Conservation (phyloP, 208 protist species). For the Acanthamoeba royreba region DNA sequence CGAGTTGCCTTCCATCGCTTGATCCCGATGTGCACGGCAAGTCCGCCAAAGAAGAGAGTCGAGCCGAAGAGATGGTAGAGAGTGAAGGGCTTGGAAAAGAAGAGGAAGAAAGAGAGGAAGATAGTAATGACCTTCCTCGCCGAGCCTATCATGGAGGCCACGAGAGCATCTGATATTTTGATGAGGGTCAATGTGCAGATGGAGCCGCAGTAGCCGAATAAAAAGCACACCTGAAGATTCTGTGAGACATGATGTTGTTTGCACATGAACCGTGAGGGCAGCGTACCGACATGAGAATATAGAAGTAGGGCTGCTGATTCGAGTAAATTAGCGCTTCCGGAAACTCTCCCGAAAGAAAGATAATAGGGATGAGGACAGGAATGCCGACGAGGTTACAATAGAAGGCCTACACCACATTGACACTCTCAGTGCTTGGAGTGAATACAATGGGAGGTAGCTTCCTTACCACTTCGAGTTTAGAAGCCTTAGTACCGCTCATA, state of each 20-base stretch:
- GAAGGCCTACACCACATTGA: not conserved
- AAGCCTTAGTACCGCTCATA: not conserved
- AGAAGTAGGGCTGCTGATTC: not conserved
- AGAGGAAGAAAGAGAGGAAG: not conserved
- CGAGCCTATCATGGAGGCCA: not conserved
- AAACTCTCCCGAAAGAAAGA: not conserved
- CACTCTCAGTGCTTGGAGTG: too few relatives aligned
- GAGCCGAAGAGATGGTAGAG: not conserved
- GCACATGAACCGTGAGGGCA: not conserved
- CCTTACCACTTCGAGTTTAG: not conserved
- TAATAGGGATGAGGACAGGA: not conserved
- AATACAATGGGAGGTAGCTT: too few relatives aligned
- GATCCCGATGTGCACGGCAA: not conserved
- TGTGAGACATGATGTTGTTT: not conserved
- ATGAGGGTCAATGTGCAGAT: not conserved
- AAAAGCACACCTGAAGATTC: not conserved
- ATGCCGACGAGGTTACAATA: not conserved
- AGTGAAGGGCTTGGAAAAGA: not conserved
- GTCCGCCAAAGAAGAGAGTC: not conserved
- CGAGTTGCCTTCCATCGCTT: not conserved
- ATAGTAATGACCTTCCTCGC: not conserved
- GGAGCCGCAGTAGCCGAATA: not conserved
- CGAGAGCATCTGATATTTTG: not conserved
- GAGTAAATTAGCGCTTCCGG: not conserved
- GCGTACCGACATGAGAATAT: not conserved